These are phyloP conservation scores for Ceratocystis cacaofunesta DNA, from an alignment of 2,329 filamentous ascomycete genomes.

Conservation along the genomic window DNA sequence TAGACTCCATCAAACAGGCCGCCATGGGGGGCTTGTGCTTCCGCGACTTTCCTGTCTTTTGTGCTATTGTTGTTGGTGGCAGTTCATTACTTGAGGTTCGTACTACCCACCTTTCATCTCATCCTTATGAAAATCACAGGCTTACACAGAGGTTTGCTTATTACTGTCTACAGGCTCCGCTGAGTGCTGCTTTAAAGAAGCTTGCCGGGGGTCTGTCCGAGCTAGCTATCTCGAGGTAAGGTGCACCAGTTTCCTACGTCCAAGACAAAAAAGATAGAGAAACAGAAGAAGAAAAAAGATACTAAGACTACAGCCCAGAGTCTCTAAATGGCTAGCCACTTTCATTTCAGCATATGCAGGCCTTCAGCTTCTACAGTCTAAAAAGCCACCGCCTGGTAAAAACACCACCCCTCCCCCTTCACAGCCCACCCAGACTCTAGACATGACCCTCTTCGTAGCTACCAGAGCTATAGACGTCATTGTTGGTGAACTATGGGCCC, in stretches of 20 bases:
- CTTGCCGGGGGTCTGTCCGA: constrained; percentile 12
- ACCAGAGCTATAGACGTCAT: constrained; percentile 59
- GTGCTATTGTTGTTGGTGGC: constrained; percentile 44
- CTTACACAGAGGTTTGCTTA: neutral
- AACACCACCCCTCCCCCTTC: constrained; percentile 23
- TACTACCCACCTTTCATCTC: neutral
- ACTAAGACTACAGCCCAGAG: neutral
- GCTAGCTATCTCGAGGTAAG: constrained; percentile 10
- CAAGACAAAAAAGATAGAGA: no score
- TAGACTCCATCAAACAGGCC: constrained; percentile 23
- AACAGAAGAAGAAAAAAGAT: no score
- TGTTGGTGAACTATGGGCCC: constrained; percentile 49
- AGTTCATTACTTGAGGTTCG: constrained; percentile 44
- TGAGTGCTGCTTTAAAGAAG: constrained; percentile 10
- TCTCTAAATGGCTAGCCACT: constrained; percentile 37
- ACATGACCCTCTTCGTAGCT: constrained; percentile 65
- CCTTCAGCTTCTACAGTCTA: constrained; percentile 42
- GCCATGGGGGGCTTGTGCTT: constrained; percentile 37
- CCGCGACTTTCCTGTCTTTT: constrained; percentile 47
- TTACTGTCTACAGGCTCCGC: constrained; percentile 8
- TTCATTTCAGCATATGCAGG: constrained; percentile 45
- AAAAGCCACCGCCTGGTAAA: constrained; percentile 24
- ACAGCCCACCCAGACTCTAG: constrained; percentile 51
- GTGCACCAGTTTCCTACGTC: neutral
- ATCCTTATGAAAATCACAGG: neutral